A percentile compares a stretch with the other conserved stretches of the same genome.
Conservation (phyloP, 2,329 filamentous ascomycete genomes). For the Alternaria sp. region DNA sequence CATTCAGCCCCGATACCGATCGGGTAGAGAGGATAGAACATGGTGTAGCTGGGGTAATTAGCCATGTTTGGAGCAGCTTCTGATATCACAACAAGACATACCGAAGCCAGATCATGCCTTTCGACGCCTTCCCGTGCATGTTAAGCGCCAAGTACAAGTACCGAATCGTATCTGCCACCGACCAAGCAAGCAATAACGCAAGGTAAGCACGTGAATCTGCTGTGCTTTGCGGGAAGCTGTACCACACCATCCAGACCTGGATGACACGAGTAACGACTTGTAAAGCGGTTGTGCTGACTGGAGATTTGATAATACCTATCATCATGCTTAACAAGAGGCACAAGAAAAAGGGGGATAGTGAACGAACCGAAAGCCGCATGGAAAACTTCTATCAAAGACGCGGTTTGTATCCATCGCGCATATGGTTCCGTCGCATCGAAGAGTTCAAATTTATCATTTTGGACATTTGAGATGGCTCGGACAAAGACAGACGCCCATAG, state of each 20-base stretch:
- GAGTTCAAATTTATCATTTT: constrained; percentile 6
- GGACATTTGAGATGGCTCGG: constrained; percentile 5
- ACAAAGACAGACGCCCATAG: constrained; percentile 29
- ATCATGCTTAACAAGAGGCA: neutral
- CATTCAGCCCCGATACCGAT: constrained; percentile 39
- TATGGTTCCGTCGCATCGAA: constrained; percentile 25
- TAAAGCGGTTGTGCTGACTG: constrained; percentile 32
- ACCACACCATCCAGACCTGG: constrained; percentile 43
- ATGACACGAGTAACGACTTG: constrained; percentile 39
- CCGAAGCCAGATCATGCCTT: constrained; percentile 30
- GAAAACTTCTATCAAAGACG: constrained; percentile 31
- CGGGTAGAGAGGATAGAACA: constrained; percentile 39
- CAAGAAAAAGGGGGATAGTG: neutral
- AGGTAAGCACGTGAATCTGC: constrained; percentile 29
- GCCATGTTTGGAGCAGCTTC: neutral
- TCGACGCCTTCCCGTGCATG: constrained; percentile 27
- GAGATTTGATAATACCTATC: constrained; percentile 35
- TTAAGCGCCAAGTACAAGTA: constrained; percentile 35
- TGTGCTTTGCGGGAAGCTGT: constrained; percentile 28
- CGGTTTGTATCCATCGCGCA: constrained; percentile 33
- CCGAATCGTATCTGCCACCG: constrained; percentile 31
- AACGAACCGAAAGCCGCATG: constrained; percentile 31
- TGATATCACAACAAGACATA: constrained; percentile 3
- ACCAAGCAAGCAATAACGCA: constrained; percentile 33
- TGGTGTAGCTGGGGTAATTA: constrained; percentile 23